These are phyloP conservation scores for Pseudopithomyces maydicus DNA, from an alignment of 2,329 filamentous ascomycete species.

Conservation along the genomic window DNA sequence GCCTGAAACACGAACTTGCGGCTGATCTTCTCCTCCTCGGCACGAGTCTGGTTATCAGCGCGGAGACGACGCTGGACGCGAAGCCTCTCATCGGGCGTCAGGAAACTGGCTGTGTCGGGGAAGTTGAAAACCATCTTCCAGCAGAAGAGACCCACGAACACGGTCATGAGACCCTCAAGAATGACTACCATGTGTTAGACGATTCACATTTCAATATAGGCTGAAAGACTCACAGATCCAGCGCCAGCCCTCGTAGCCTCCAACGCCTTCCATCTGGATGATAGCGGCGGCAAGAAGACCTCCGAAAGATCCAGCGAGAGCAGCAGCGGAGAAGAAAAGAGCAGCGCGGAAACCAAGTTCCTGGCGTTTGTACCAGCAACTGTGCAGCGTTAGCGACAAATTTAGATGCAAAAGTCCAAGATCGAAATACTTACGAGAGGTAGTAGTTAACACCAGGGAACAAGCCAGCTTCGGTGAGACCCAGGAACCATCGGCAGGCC, in stretches of 20 bases:
- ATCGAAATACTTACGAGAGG: conserved; percentile 53
- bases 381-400: conserved; percentile 17
- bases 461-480: conserved; percentile 45
- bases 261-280: conserved; percentile 63
- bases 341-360: conserved; percentile 60
- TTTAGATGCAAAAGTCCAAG: background rate
- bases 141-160: conserved; percentile 42
- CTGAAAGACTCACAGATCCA: conserved; percentile 40
- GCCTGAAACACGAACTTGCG: conserved; percentile 49
- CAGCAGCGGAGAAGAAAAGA: conserved; percentile 64
- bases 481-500: conserved; percentile 45
- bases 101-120: conserved; percentile 63
- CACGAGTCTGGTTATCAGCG: conserved; percentile 70
- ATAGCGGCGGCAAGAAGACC: conserved; percentile 64
- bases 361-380: conserved; percentile 60
- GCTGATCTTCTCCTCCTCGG: conserved; percentile 56
- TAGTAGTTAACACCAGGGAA: conserved; percentile 57
- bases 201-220: background rate
- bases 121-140: conserved; percentile 69
- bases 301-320: conserved; percentile 64
- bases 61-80: conserved; percentile 67
- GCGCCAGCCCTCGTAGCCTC: conserved; percentile 49
- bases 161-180: conserved; percentile 44
- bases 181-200: conserved; percentile 34
- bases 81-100: conserved; percentile 57